A percentile compares a stretch with the other conserved stretches of the same genome.
Conservation (phyloP, 208 protist species). For the Leishmania mexicana region DNA sequence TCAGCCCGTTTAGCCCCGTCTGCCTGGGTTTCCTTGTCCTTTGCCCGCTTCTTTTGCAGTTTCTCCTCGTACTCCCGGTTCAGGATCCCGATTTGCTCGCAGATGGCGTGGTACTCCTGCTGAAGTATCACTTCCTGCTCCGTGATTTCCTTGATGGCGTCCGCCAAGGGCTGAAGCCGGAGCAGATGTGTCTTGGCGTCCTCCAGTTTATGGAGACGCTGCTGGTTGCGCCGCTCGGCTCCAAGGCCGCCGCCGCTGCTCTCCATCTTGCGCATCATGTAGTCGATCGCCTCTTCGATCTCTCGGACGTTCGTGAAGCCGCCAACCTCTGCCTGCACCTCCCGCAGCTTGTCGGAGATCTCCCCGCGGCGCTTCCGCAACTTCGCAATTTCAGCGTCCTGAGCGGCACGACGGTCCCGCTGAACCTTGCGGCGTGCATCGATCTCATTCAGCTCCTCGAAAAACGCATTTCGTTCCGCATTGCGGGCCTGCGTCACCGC, state of each 20-base stretch:
- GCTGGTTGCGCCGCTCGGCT: conserved; percentile 58
- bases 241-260: conserved; percentile 66
- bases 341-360: conserved; percentile 46
- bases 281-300: conserved; percentile 71
- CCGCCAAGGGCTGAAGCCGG: conserved; percentile 65
- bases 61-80: conserved; percentile 64
- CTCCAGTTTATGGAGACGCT: conserved; percentile 62
- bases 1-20: conserved; percentile 39
- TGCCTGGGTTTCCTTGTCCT: conserved; percentile 54
- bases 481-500: conserved; percentile 32
- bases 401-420: conserved; percentile 49
- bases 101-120: conserved; percentile 76
- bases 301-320: conserved; percentile 65
- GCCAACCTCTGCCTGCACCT: conserved; percentile 59
- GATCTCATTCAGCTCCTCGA: conserved; percentile 54
- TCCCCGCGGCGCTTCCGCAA: conserved; percentile 63
- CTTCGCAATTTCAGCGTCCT: conserved; percentile 67
- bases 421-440: conserved; percentile 51
- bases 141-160: conserved; percentile 64
- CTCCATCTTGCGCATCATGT: conserved; percentile 82
- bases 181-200: conserved; percentile 69
- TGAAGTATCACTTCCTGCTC: conserved; percentile 71
- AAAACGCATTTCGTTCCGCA: conserved; percentile 47
- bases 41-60: conserved; percentile 48
- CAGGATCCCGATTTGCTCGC: conserved; percentile 71